Conservation (phyloP, 2,329 filamentous ascomycete species). For the Cercospora zeina region DNA sequence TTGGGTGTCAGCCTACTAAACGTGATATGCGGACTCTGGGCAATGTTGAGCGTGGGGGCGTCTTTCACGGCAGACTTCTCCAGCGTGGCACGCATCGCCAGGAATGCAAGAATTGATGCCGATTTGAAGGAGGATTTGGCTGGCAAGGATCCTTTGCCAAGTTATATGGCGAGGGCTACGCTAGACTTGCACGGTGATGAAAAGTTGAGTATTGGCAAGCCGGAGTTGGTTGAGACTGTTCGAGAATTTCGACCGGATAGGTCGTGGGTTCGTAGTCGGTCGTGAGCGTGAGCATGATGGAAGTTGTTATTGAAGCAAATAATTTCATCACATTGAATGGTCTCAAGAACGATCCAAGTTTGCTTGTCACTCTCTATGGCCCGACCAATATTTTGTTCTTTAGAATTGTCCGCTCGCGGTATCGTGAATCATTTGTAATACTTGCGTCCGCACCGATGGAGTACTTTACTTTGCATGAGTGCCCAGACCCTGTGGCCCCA, state of each 20-base stretch:
- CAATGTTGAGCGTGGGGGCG: conserved; percentile 17
- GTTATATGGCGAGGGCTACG: neutral
- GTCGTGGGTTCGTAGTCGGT: neutral
- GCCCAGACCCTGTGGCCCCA: neutral
- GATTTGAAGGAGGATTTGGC: neutral
- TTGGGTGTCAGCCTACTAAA: conserved; percentile 19
- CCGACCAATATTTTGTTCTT: neutral
- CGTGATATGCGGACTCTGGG: conserved; percentile 16
- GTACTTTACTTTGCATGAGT: neutral
- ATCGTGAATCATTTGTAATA: neutral
- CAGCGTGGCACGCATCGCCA: conserved; percentile 19
- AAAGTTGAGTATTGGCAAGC: neutral
- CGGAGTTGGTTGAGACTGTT: neutral
- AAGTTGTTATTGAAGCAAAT: too few species aligned
- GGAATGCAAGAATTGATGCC: neutral
- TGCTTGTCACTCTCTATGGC: neutral
- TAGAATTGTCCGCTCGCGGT: neutral
- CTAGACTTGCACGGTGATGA: neutral
- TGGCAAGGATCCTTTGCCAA: conserved; percentile 14
- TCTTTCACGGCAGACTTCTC: conserved; percentile 27
- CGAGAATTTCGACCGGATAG: neutral
- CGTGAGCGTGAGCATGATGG: too few species aligned
- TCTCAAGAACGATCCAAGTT: too few species aligned
- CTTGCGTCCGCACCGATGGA: neutral
- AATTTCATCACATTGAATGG: too few species aligned